A percentile compares a stretch with the other conserved stretches of the same genome.
phyloP scores from a whole-genome alignment of 164 flowering plant genomes.

The Berberis vulgaris region DNA sequence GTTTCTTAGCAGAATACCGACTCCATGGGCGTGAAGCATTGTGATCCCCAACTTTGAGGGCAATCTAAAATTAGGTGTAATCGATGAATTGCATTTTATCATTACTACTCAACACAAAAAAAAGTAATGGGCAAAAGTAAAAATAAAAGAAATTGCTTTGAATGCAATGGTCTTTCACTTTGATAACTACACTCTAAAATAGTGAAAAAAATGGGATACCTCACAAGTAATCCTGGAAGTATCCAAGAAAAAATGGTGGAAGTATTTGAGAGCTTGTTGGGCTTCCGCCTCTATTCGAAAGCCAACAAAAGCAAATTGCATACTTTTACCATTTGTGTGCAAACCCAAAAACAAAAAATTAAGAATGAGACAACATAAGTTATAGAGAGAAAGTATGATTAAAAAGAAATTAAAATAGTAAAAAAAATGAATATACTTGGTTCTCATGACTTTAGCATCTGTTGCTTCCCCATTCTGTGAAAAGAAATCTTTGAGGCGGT shows the following conservation, averaged over 20 bases:
- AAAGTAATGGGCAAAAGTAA: not conserved
- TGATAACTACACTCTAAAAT: not conserved
- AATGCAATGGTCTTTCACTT: too few relatives aligned
- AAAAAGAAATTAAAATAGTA: too few relatives aligned
- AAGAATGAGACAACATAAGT: not conserved
- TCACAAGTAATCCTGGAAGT: conserved; percentile 65
- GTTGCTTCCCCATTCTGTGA: conserved; percentile 91
- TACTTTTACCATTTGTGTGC: conserved; percentile 75
- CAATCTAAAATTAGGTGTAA: conserved; percentile 35
- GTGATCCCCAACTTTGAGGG: conserved; percentile 78
- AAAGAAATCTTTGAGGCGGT: conserved; percentile 67
- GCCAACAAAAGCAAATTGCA: conserved; percentile 89
- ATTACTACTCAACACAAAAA: not conserved
- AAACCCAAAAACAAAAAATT: not conserved
- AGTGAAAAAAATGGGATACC: conserved; percentile 25
- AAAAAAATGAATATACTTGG: conserved; percentile 28
- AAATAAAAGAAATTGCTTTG: too few relatives aligned
- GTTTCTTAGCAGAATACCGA: conserved; percentile 47
- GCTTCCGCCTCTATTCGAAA: conserved; percentile 74
- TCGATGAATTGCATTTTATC: not conserved
- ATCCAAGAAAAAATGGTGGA: conserved; percentile 65
- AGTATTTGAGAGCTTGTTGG: conserved; percentile 61
- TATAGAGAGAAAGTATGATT: not conserved
- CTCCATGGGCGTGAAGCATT: conserved; percentile 91
- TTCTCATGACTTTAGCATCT: conserved; percentile 76